phyloP scores from a whole-genome alignment of 768 basidiomycete genomes.

The Termitomyces sp. region DNA sequence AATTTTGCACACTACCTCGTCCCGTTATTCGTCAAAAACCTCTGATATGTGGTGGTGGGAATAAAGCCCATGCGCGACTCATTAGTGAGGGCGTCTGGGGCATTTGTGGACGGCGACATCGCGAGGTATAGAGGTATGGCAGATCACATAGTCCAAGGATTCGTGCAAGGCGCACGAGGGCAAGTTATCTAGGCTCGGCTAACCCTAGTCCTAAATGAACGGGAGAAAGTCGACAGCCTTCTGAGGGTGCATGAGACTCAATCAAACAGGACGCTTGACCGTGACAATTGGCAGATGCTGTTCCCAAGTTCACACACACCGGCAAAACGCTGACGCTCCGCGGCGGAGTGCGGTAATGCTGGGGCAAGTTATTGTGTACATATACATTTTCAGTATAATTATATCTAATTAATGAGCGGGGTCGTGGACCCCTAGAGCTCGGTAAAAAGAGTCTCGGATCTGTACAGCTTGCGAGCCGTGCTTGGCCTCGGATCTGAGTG shows the following conservation, averaged over 20 bases:
- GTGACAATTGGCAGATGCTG: constrained; percentile 7
- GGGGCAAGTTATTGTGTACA: neutral
- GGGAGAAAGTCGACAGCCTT: constrained; percentile 15
- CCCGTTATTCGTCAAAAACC: constrained; percentile 9
- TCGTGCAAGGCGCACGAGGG: constrained; percentile 7
- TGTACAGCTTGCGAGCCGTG: neutral
- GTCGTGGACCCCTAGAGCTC: neutral
- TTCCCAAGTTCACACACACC: constrained; percentile 9
- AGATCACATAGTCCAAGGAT: constrained; percentile 9
- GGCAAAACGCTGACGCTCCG: constrained; percentile 5
- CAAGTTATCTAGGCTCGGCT: constrained; percentile 18
- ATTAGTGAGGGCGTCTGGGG: neutral
- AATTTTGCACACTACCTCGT: constrained; percentile 8
- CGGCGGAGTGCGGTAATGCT: constrained; percentile 8
- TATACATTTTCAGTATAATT: constrained; percentile 3
- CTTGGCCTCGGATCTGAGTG: neutral
- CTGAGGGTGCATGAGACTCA: constrained; percentile 9
- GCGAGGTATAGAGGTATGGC: constrained; percentile 3
- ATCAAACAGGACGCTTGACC: constrained; percentile 8
- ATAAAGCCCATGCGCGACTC: constrained; percentile 15
- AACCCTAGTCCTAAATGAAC: constrained; percentile 20
- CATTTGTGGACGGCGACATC: constrained; percentile 3
- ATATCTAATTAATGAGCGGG: neutral
- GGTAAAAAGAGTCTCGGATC: neutral
- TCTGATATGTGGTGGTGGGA: constrained; percentile 16